Base-by-base conservation (phyloP, 1,284 basidiomycete genomes). In the Rhodotorula sp. region DNA sequence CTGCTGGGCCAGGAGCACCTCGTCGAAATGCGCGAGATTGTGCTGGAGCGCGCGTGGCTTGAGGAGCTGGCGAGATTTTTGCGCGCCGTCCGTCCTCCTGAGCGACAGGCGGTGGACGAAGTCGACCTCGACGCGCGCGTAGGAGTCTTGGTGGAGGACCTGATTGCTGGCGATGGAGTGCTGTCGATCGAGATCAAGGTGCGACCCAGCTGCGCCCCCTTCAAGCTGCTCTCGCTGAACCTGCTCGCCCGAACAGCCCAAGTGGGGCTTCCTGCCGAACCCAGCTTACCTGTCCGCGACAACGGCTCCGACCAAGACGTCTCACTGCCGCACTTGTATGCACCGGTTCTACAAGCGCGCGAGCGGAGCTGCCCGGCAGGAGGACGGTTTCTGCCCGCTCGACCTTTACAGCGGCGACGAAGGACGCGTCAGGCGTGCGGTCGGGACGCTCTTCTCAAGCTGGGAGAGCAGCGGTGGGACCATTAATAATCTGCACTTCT, bases 171-270 rank as follows among this genome's bases (percentile, higher is more conserved):
- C 17, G 84, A 85, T 27, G 79, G 85, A 60, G 84, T 85, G 48
- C 82, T 91, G 61, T 87, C 89, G 9, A 85, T 94, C 16, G 93
- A 96, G 82, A 92, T 96, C 82, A 96, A 97, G 87, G 93, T 91
- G 72, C 69, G 82, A 77, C 58, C 42, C 46, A 21, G 17, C n/a
- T 19, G 9, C 44, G 14, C 19, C 17, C 10, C 8, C 23, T 10
- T 23, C 54, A 9, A 9, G 13, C 17, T 34, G 58, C 49, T 68
- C 17, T 55, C 42, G 23, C 61, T 21, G 64, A 55, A 62, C 21
- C 59, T 25, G 58, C 34, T 42, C 60, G 52, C n/a, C n/a, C 44
- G n/a, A 34, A 17, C 77, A 96, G 93, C 93, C 93, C 57, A 97
- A 97, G 84, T 97, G 93, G 93, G 92, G 88, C 5, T 96, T 97